phyloP scores from a whole-genome alignment of 768 basidiomycete species.

The Lentinula detonsa region DNA sequence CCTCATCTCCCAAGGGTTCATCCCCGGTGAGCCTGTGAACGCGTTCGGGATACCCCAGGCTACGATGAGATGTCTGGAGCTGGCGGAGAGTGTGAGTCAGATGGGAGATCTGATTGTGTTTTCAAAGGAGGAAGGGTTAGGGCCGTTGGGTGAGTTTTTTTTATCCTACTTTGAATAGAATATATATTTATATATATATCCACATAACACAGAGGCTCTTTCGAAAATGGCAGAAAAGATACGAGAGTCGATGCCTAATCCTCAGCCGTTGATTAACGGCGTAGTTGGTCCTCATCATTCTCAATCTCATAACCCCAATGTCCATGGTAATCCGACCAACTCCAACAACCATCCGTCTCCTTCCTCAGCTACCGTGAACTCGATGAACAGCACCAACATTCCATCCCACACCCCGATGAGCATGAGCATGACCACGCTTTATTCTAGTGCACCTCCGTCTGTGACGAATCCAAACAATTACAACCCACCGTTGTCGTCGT shows the following conservation, averaged over 20 bases:
- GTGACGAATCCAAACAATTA: constrained; percentile 33
- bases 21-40: constrained; percentile 81
- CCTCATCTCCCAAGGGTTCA: constrained; percentile 52
- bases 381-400: not conserved
- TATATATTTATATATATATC: not conserved
- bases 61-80: constrained; percentile 84
- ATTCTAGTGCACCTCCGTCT: constrained; percentile 43
- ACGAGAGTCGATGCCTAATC: constrained; percentile 9
- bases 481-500: constrained; percentile 13
- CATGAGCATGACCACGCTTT: constrained; percentile 29
- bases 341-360: not conserved
- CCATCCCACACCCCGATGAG: constrained; percentile 7
- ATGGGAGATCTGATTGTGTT: constrained; percentile 76
- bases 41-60: constrained; percentile 87
- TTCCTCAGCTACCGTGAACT: not conserved
- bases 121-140: constrained; percentile 45
- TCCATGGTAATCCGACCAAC: too few relatives aligned
- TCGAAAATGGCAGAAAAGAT: constrained; percentile 1
- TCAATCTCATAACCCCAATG: constrained; percentile 18
- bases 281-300: constrained; percentile 15
- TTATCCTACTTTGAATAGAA: not conserved
- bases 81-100: constrained; percentile 76
- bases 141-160: constrained; percentile 56
- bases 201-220: not conserved
- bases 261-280: constrained; percentile 35